Evolutionary conservation across 768 basidiomycete species (phyloP), one percentile per base, ranked within the genome.

Genomic region (Stropharia rugosoannulata): DNA sequence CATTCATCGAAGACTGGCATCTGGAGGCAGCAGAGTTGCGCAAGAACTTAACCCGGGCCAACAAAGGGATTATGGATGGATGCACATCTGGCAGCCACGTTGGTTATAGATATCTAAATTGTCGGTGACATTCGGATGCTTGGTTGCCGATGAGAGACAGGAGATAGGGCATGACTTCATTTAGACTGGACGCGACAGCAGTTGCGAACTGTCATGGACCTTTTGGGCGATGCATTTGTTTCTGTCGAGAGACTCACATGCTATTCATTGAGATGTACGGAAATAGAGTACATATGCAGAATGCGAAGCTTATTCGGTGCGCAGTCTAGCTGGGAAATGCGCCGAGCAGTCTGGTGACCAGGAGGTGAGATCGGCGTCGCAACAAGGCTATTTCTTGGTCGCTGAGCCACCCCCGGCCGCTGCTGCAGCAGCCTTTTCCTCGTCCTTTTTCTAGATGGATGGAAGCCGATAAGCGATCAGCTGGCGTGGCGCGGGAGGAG

Each of bases 361-460:
- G 11, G 5, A 11, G 18, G 27, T 32, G 38, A 51, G 39, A 41
- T 35, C 37, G 27, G 46, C 43, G 47, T 15, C 15, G 47, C 13
- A n/a, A 43, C 12, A 22, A 22, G 22, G 22, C 41, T 36, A 43
- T 54, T 65, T 62, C 38, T 49, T 63, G 29, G 49, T 29, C 18
- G 51, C 37, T 40, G 50, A 51, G 5, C 37, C 36, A 12, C 36
- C 36, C 18, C 22, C 47, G 16, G 57, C 43, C 15, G 54, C 44
- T 41, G 57, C 58, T 5, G 68, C 67, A 10, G 69, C 66, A 19
- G 68, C 70, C 67, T 74, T 77, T 55, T 77, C 73, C 35, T 83
- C 83, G 1, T 84, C 80, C 54, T 79, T 82, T 76, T 83, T 82
- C 83, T 85, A 59, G 37, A 48, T 35, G 51, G 44, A 37, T 32